phyloP scores from a whole-genome alignment of 2,329 filamentous ascomycete genomes.

The Esteya vermicola region DNA sequence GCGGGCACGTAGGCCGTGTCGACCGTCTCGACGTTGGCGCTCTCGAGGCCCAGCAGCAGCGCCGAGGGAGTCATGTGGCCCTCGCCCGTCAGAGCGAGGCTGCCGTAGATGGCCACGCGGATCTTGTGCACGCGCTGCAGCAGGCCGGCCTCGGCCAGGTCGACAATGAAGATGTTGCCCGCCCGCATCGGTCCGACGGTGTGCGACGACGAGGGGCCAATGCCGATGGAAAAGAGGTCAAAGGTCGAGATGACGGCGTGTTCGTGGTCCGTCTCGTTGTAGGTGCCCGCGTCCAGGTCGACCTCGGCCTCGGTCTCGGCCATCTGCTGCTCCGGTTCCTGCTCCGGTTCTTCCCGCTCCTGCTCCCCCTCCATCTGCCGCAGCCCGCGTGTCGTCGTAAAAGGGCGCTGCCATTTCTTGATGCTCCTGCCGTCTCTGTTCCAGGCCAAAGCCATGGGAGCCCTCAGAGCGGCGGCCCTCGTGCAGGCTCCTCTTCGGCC shows the following conservation, averaged over 20 bases:
- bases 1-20: slow-evolving; percentile 32
- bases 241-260: slow-evolving; percentile 38
- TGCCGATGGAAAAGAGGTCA: slow-evolving; percentile 36
- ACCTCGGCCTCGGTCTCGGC: background rate
- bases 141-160: slow-evolving; percentile 29
- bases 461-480: too few relatives aligned
- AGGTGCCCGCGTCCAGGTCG: slow-evolving; percentile 17
- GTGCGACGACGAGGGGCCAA: slow-evolving; percentile 35
- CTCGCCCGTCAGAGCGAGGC: slow-evolving; percentile 34
- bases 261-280: slow-evolving; percentile 34
- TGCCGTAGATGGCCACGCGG: slow-evolving; percentile 33
- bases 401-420: too few relatives aligned
- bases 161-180: slow-evolving; percentile 34
- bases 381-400: too few relatives aligned
- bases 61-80: slow-evolving; percentile 38
- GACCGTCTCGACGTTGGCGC: slow-evolving; percentile 32
- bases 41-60: slow-evolving; percentile 32
- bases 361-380: too few relatives aligned
- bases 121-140: slow-evolving; percentile 31
- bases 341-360: too few relatives aligned
- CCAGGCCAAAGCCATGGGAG: too few relatives aligned
- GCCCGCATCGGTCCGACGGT: slow-evolving; percentile 38
- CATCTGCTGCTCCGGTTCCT: too few relatives aligned
- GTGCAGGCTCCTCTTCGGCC: too few relatives aligned
- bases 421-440: too few relatives aligned